Evolutionary conservation across 768 basidiomycete genomes (phyloP), one percentile per base, ranked within the genome.

Genomic region (Mrakia hoshinonis): DNA sequence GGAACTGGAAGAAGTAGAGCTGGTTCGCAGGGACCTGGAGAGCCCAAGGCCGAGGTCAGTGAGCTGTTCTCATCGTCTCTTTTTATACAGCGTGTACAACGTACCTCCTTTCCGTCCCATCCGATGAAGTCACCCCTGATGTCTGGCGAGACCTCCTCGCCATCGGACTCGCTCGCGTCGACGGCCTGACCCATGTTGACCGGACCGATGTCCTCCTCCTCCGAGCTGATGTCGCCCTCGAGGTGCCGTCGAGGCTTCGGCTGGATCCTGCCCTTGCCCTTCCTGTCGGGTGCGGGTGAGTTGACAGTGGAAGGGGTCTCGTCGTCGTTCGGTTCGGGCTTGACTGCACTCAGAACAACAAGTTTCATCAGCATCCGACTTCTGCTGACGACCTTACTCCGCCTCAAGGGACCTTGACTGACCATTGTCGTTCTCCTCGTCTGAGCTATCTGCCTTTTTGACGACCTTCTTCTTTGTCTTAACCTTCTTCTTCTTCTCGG

Each of bases 1-100:
- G 72, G 38, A 73, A 73, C 47, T 73, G 72, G 72, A 73, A 73
- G 61, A 73, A 73, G 72, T 67, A 68, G 49, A 73, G 47, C 46
- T 73, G 66, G 55, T 73, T 51, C 20, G 60, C 34, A 22, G 66
- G 67, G 36, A 72, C 70, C 70, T 72, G 54, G 2, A 7, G 47
- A 39, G 18, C 20, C 18, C 22, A 36, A 47, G 24, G 7, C 46
- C 39, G 12, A 26, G n/a, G 61, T 10, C 4, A 10, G n/a, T 18
- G 43, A n/a, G 10, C 15, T 31, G 4, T 15, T 9, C 29, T 60
- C 29, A 51, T 34, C 18, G 51, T 5, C 10, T 4, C 18, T 29
- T 2, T 64, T 24, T 24, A 11, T 7, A 5, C 31, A 29, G 20
- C 6, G 4, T 31, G 22, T 31, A 22, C 11, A 18, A 65, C 70